These are phyloP conservation scores for Scedosporium dehoogii DNA, from an alignment of 2,329 filamentous ascomycete genomes.

Conservation along the genomic window DNA sequence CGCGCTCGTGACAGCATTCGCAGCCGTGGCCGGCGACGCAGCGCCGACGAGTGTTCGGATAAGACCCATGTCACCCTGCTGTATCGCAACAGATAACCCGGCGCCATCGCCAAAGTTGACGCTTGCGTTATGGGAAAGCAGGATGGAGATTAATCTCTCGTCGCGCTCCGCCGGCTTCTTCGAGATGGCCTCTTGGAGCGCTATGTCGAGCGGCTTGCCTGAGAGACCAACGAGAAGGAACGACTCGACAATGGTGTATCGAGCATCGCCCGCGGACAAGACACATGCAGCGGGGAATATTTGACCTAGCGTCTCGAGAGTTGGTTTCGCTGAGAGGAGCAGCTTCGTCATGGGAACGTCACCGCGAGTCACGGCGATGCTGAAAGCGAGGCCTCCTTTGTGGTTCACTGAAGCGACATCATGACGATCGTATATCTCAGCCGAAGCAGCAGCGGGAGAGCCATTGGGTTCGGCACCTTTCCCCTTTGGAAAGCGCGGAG, in stretches of 20 bases:
- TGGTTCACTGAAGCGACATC: conserved; percentile 42
- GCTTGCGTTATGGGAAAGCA: conserved; percentile 42
- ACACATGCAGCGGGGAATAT: conserved; percentile 38
- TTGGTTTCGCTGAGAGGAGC: conserved; percentile 37
- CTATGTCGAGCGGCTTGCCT: conserved; percentile 34
- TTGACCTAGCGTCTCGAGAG: conserved; percentile 33
- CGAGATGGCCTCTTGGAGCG: conserved; percentile 42
- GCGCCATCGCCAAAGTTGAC: conserved; percentile 43
- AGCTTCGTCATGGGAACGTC: conserved; percentile 32
- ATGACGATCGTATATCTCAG: conserved; percentile 29
- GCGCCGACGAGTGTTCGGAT: conserved; percentile 34
- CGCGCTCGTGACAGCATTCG: conserved; percentile 36
- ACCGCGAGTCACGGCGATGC: conserved; percentile 35
- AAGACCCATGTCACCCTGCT: conserved; percentile 35
- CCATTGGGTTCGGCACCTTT: conserved; percentile 13
- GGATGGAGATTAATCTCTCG: conserved; percentile 38
- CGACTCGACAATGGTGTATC: conserved; percentile 37
- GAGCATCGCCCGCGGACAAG: conserved; percentile 26
- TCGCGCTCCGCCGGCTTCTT: conserved; percentile 37
- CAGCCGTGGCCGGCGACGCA: conserved; percentile 35
- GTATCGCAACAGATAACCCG: conserved; percentile 37
- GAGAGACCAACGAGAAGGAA: conserved; percentile 40
- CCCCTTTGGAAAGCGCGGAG: conserved; percentile 30
- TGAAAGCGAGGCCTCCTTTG: conserved; percentile 39
- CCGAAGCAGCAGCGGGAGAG: conserved; percentile 12